A percentile compares a stretch with the other conserved stretches of the same genome.
Conservation (phyloP, 208 protist species). For the Angomonas deanei region DNA sequence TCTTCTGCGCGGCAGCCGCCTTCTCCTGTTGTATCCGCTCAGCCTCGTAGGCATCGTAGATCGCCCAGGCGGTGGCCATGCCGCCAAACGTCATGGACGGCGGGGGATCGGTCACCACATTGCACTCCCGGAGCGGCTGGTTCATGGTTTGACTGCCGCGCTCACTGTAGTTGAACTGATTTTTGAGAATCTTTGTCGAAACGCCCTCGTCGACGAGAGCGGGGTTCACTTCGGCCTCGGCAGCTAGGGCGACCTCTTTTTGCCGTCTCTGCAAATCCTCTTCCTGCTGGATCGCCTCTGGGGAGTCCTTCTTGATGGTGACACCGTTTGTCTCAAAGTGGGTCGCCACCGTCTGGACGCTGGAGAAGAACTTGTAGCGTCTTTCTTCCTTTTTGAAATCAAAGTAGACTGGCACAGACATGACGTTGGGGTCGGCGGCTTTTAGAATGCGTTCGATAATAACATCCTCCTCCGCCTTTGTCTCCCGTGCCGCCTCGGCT, state of each 20-base stretch:
- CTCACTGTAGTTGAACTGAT: conserved; percentile 98
- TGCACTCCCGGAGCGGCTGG: conserved; percentile 66
- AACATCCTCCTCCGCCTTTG: conserved; percentile 55
- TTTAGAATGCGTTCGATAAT: conserved; percentile 92
- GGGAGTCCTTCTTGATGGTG: conserved; percentile 68
- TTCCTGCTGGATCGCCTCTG: conserved; percentile 86
- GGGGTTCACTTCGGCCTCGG: conserved; percentile 81
- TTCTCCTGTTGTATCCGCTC: conserved; percentile 85
- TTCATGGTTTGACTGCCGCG: conserved; percentile 96
- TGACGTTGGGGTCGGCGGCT: conserved; percentile 89
- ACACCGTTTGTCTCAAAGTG: conserved; percentile 86
- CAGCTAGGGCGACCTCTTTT: conserved; percentile 61
- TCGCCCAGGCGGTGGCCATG: conserved; percentile 92
- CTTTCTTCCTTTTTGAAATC: conserved; percentile 91
- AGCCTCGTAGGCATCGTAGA: conserved; percentile 94
- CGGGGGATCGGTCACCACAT: conserved; percentile 91
- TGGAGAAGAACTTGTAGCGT: conserved; percentile 85
- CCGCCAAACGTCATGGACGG: conserved; percentile 80
- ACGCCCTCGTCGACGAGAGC: conserved; percentile 77
- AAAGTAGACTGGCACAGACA: conserved; percentile 90
- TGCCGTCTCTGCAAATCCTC: conserved; percentile 75
- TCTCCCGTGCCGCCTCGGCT: not conserved
- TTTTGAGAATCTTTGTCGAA: conserved; percentile 90
- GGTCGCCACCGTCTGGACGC: conserved; percentile 76
- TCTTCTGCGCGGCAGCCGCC: conserved; percentile 59